These are phyloP conservation scores for Persicaria maculosa DNA, from an alignment of 148 eudicot species.

Conservation along the genomic window DNA sequence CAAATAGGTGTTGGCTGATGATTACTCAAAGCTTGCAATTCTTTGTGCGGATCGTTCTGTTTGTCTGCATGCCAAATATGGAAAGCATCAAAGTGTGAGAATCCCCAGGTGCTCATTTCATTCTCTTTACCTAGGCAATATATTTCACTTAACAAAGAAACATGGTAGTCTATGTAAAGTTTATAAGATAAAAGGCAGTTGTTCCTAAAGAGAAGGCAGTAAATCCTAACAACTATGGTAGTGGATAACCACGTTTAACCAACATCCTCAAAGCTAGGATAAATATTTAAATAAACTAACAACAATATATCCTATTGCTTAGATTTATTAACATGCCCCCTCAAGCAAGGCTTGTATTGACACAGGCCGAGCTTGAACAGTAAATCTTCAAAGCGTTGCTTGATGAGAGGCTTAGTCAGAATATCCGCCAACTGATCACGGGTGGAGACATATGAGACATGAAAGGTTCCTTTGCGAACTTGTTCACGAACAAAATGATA, in stretches of 20 bases:
- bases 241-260: too few relatives aligned
- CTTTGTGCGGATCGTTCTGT: conserved; percentile 90
- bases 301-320: too few relatives aligned
- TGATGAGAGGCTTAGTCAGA: neutral
- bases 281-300: too few relatives aligned
- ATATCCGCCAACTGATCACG: neutral
- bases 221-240: too few relatives aligned
- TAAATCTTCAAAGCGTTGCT: neutral
- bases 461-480: neutral
- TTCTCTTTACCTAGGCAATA: neutral
- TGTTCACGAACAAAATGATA: neutral
- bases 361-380: neutral
- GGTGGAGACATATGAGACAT: neutral
- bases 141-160: neutral
- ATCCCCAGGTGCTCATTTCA: conserved; percentile 59
- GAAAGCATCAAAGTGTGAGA: conserved; percentile 76
- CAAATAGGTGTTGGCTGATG: conserved; percentile 65
- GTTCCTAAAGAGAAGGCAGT: neutral
- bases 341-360: neutral
- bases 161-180: neutral
- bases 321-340: neutral
- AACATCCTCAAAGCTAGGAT: too few relatives aligned
- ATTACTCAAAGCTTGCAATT: conserved; percentile 91
- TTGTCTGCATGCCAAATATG: conserved; percentile 83
- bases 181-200: too few relatives aligned